Evolutionary conservation across 1,284 basidiomycete species (phyloP), one percentile per base, ranked within the genome.

Genomic region (Tilletia caries): DNA sequence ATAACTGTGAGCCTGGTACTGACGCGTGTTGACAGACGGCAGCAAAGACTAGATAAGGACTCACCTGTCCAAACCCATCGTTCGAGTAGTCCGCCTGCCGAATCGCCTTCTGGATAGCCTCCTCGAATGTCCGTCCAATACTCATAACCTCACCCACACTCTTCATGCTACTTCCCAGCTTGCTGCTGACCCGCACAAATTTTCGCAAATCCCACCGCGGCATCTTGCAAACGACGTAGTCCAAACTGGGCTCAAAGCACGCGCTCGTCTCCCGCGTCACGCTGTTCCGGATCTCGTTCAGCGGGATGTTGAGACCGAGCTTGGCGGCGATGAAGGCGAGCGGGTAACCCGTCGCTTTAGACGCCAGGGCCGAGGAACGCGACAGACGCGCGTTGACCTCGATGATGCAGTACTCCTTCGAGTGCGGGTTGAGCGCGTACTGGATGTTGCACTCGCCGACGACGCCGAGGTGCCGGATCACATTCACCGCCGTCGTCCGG

Each of bases 351-450:
- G 95, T 98, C 0, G 96, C 95, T 85, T 98, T 98, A 68, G 95
- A 98, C 20, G 96, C 95, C 43, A 98, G 88, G 4, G 96, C 95
- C 48, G 95, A 98, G 1, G 95, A 98, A 78, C 96, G 91, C 18
- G 95, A 98, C 20, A 98, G 89, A 86, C 95, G 93, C n/a, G 95
- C 96, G 82, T 98, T 98, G 83, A 98, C 95, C 87, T 98, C 95
- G 84, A 98, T 98, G 82, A 98, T 97, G 85, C 95, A 98, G 85
- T 98, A 98, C 83, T 98, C 93, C 82, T 92, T 91, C 27, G 93
- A 96, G 67, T 87, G 88, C 0, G 96, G 95, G 85, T 98, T 97
- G 79, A 98, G 88, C 1, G 96, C 95, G 82, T 98, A 98, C 85
- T 98, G 95, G 73, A 98, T 98, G 84, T 98, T 98, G 85, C 96